Base-by-base conservation (phyloP, 768 basidiomycete species). In the Boletus pseudopeckii region DNA sequence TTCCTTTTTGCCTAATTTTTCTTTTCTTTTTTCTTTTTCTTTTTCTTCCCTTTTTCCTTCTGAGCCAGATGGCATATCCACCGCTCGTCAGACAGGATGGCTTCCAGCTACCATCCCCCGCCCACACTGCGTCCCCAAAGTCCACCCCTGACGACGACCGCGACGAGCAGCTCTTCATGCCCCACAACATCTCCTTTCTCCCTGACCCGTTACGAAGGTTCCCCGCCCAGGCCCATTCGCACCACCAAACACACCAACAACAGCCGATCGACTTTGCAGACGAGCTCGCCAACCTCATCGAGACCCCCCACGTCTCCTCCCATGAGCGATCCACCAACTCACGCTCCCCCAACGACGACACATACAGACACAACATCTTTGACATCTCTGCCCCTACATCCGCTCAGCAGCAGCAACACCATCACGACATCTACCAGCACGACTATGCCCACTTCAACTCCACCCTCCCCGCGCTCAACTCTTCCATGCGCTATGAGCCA, bases 271-370 rank as follows among this genome's bases (percentile, higher is more conserved):
- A 89, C 69, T 82, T 88, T 59, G 71, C 75, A 38, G 86, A 89
- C 68, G 89, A 90, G 57, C 79, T 89, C 33, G 85, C 81, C 1
- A 76, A 70, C 10, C 77, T 88, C 56, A 83, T 86, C 68, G 75
- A 70, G 51, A 59, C 71, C 1, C 58, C 64, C 4, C 67, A 69
- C 53, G 42, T 59, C 34, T 47, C 64, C 20, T 71, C 77, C 10
- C 71, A 75, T 46, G 79, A 78, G 33, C 73, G 76, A 55, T 74
- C 76, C 0, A 75, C 76, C n/a, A 73, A 76, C 44, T 68, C 73
- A 8, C 69, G 71, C 51, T 74, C 65, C 8, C 71, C 71, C 42
- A 69, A 74, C 60, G 73, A 71, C 22, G 76, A 76, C 22, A 71
- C 75, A 15, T 74, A 77, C 54, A 71, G 72, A 48, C 83, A 82